Evolutionary conservation across 1,284 basidiomycete species (phyloP).

Genomic region (Fereydounia khargensis): DNA sequence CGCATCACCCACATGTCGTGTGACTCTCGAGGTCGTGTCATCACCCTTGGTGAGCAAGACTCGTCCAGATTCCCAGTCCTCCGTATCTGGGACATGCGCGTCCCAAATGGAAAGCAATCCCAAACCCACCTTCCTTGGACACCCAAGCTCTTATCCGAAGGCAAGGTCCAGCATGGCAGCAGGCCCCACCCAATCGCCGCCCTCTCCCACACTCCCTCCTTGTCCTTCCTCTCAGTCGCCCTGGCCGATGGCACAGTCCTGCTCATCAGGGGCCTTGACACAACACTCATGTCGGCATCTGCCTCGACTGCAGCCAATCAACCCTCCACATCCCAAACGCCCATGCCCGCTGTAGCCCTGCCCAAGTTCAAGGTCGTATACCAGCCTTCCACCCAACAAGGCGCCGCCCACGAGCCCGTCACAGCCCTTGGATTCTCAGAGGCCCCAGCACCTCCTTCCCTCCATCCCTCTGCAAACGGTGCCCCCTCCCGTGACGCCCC

Average conservation of each 20-base stretch:
- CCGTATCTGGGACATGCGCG: slow-evolving; percentile 49
- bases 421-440: slow-evolving; percentile 86
- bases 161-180: slow-evolving; percentile 49
- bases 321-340: too few relatives aligned
- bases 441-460: slow-evolving; percentile 1
- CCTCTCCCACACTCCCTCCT: slow-evolving; percentile 73
- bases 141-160: slow-evolving; percentile 39
- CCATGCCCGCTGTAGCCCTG: slow-evolving; percentile 28
- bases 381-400: slow-evolving; percentile 23
- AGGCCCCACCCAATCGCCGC: slow-evolving; percentile 64
- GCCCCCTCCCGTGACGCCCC: neutral
- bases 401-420: slow-evolving; percentile 69
- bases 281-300: slow-evolving; percentile 69
- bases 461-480: too few relatives aligned
- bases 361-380: slow-evolving; percentile 56
- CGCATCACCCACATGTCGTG: slow-evolving; percentile 29
- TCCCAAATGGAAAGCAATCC: neutral
- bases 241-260: slow-evolving; percentile 92
- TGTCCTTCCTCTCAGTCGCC: slow-evolving; percentile 84
- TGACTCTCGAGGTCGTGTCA: slow-evolving; percentile 33
- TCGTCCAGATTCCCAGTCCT: slow-evolving; percentile 36
- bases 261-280: slow-evolving; percentile 83
- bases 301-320: slow-evolving; percentile 27
- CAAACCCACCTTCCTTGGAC: too few relatives aligned
- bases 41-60: slow-evolving; percentile 44